These are phyloP conservation scores for Phytophthora megakarya DNA, from an alignment of 352 stramenopile species.

Conservation along the genomic window DNA sequence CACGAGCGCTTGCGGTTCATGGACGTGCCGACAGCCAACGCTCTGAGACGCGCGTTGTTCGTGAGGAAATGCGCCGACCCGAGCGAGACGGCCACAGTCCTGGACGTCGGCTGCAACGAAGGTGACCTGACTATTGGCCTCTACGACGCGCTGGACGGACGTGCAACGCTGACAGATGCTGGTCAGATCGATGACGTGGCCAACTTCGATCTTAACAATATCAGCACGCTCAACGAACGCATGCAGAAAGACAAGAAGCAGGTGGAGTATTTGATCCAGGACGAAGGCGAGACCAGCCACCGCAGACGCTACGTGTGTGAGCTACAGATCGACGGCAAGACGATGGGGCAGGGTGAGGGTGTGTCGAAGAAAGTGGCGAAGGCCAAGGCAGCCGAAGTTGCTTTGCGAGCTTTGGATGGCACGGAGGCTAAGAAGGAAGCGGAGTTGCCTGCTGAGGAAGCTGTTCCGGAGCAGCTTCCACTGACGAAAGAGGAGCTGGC, in stretches of 20 bases:
- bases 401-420: constrained; percentile 34
- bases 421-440: constrained; percentile 13
- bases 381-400: constrained; percentile 65
- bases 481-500: constrained; percentile 31
- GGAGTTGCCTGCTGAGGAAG: constrained; percentile 10
- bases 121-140: constrained; percentile 76
- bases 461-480: constrained; percentile 23
- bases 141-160: constrained; percentile 62
- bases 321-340: constrained; percentile 54
- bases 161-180: constrained; percentile 5
- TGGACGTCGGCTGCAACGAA: constrained; percentile 89
- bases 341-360: constrained; percentile 55
- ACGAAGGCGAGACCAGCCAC: constrained; percentile 60
- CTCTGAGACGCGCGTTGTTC: constrained; percentile 53
- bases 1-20: constrained; percentile 80
- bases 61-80: constrained; percentile 11
- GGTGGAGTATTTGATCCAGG: constrained; percentile 62
- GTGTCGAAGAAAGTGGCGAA: constrained; percentile 87
- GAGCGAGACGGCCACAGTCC: constrained; percentile 39
- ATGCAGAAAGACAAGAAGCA: constrained; percentile 69
- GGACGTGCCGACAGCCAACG: constrained; percentile 42
- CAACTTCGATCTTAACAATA: constrained; percentile 60
- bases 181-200: constrained; percentile 38
- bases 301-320: constrained; percentile 68
- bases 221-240: constrained; percentile 70